Evolutionary conservation across 768 basidiomycete species (phyloP).

Genomic region (Leccinellum rugosiceps): DNA sequence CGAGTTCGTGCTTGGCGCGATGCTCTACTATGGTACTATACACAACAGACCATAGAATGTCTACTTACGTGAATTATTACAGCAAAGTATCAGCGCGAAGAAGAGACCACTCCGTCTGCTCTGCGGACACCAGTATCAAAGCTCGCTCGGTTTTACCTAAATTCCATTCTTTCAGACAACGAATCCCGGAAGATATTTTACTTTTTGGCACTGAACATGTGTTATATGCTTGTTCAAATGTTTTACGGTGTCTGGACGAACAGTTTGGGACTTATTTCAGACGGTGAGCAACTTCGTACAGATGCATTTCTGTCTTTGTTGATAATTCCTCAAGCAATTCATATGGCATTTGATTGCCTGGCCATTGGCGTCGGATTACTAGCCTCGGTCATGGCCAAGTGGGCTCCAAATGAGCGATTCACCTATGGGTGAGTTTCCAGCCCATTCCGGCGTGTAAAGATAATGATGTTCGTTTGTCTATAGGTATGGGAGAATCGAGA

Average conservation of each 20-base stretch:
- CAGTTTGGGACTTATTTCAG: conserved; percentile 92
- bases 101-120: conserved; percentile 39
- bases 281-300: conserved; percentile 56
- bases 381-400: conserved; percentile 96
- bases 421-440: conserved; percentile 77
- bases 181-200: conserved; percentile 97
- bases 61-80: conserved; percentile 6
- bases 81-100: conserved; percentile 54
- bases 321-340: conserved; percentile 67
- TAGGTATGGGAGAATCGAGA: conserved; percentile 95
- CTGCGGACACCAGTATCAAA: conserved; percentile 54
- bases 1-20: conserved; percentile 54
- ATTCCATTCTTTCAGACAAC: conserved; percentile 85
- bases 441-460: background rate
- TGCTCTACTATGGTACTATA: conserved; percentile 63
- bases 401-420: conserved; percentile 92
- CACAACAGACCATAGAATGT: background rate
- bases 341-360: conserved; percentile 99
- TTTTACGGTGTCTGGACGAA: conserved; percentile 98
- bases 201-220: conserved; percentile 91
- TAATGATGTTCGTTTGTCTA: background rate
- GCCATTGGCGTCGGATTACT: conserved; percentile 94
- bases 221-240: conserved; percentile 97
- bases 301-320: background rate
- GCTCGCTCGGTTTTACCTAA: conserved; percentile 68